phyloP scores from a whole-genome alignment of 345 rosid species.

The Aegle marmelos region DNA sequence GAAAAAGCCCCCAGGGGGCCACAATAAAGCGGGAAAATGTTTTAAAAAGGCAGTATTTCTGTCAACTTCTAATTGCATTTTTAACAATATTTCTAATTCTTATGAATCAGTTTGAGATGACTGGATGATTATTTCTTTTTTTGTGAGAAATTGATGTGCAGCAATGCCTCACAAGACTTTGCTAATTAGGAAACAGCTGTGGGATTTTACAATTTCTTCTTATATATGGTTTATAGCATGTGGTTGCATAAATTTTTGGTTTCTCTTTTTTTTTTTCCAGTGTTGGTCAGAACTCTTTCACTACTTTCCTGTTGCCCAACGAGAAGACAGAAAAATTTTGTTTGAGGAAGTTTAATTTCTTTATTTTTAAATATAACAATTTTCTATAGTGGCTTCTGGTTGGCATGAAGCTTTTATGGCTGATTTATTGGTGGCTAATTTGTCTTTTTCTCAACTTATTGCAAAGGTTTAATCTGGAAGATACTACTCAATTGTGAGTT shows the following conservation, averaged over 20 bases:
- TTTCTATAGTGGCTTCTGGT: not conserved
- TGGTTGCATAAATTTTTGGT: not conserved
- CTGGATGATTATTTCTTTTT: not conserved
- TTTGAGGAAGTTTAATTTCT: too few species aligned
- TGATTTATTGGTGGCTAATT: not conserved
- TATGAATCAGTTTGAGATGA: not conserved
- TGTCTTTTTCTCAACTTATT: not conserved
- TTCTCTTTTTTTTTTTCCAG: too few species aligned
- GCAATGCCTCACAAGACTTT: not conserved
- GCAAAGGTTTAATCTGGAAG: not conserved
- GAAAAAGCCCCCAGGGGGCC: too few species aligned
- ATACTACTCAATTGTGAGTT: not conserved
- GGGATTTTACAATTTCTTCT: not conserved
- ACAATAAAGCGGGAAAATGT: not conserved
- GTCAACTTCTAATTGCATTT: too few species aligned
- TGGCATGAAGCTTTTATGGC: too few species aligned
- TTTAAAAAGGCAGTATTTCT: not conserved
- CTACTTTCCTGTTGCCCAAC: too few species aligned
- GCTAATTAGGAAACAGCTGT: not conserved
- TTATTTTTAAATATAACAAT: not conserved
- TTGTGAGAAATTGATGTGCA: not conserved
- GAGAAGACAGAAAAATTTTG: not conserved
- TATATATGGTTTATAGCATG: too few species aligned
- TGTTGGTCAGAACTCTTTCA: not conserved
- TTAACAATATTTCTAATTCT: not conserved